These are phyloP conservation scores for Boletus insuetus DNA, from an alignment of 768 basidiomycete genomes.

Conservation along the genomic window DNA sequence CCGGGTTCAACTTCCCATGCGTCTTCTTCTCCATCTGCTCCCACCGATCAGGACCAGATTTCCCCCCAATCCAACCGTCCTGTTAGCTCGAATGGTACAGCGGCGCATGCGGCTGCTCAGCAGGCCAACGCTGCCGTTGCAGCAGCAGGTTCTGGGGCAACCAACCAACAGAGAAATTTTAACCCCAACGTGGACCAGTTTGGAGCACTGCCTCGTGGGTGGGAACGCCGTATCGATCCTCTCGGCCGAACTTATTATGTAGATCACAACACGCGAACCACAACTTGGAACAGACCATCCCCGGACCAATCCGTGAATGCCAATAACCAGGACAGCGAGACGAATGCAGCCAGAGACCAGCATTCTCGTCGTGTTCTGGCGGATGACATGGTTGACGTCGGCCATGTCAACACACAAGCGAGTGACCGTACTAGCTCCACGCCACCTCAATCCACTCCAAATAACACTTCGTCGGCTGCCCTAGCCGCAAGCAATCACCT, in stretches of 20 bases:
- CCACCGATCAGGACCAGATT: constrained; percentile 30
- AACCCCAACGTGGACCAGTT: constrained; percentile 94
- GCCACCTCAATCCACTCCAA: constrained; percentile 25
- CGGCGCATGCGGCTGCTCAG: constrained; percentile 16
- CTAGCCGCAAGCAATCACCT: constrained; percentile 48
- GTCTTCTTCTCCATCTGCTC: constrained; percentile 23
- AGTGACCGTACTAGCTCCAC: constrained; percentile 40
- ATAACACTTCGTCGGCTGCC: constrained; percentile 40
- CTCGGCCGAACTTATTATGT: constrained; percentile 97
- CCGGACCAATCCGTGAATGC: constrained; percentile 71
- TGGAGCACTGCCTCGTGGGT: constrained; percentile 85
- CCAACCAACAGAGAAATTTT: constrained; percentile 72
- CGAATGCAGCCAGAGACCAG: constrained; percentile 82
- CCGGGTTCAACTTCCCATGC: constrained; percentile 39
- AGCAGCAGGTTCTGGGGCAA: constrained; percentile 39
- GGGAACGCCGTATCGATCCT: constrained; percentile 97
- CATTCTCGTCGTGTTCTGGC: constrained; percentile 81
- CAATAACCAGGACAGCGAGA: constrained; percentile 69
- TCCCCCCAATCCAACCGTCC: constrained; percentile 34
- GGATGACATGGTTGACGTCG: constrained; percentile 81
- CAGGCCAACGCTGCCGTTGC: constrained; percentile 18
- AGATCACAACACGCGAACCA: constrained; percentile 96
- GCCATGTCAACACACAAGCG: constrained; percentile 41
- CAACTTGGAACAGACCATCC: constrained; percentile 95
- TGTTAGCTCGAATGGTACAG: constrained; percentile 32